Evolutionary conservation across 129 eudicot genomes (phyloP), one percentile per base, ranked within the genome.

Genomic region (Lonicera japonica): DNA sequence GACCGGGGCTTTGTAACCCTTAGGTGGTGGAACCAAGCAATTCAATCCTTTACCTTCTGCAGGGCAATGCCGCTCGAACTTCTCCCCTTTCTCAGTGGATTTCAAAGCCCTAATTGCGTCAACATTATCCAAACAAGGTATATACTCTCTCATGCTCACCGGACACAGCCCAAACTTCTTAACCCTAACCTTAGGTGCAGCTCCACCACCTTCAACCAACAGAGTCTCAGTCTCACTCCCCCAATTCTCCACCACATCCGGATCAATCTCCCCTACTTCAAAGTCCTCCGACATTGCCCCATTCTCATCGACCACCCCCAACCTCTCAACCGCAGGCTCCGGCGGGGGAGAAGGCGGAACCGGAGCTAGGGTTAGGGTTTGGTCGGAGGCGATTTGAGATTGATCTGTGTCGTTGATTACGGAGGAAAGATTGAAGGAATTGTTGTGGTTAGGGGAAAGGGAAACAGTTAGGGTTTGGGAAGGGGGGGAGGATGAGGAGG

Each of bases 61-160:
- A 0, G 98, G 98, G 63, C 98, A 91, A 87, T 91, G 98, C 65
- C 96, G 80, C 66, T 91, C 98, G 34, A 82, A 91, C 36, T 62
- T 83, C 75, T 92, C 98, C 54, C 98, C 98, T 67, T 78, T 92
- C 58, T 84, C 85, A 3, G 87, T 92, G 4, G 95, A 84, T 23
- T 65, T 69, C 77, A 92, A 59, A 72, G 13, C 63, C 73, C 71
- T 70, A 63, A 92, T 87, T 9, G 85, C 95, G 65, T 87, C 83
- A 61, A 9, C 80, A 34, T 92, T 92, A 25, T 92, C 98, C 87
- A 92, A 71, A 75, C 98, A 92, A 25, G 98, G 98, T 67, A 92
- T 87, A 67, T 87, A 85, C 75, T 92, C 98, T 54, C 84, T 85
- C 95, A 82, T 84, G 58, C 85, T 82, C 66, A 29, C 78, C 18